Percentiles rank a stretch among this genome's conserved stretches.
Conservation (phyloP, 106 monocot genomes). For the Apostasia shenzhenica region DNA sequence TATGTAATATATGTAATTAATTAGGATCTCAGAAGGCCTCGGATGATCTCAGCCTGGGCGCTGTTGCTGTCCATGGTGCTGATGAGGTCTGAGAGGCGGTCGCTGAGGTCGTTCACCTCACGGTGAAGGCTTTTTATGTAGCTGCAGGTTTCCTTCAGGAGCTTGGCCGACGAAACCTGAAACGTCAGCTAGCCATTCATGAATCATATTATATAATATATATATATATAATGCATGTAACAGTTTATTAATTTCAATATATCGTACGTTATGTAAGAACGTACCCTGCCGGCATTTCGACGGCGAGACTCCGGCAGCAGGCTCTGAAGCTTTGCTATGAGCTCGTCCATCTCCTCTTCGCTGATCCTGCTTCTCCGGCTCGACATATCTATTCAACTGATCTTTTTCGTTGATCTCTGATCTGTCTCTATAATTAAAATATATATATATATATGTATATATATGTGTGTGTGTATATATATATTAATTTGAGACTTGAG, state of each 20-base stretch:
- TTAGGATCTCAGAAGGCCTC: conserved; percentile 31
- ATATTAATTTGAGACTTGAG: too few species aligned
- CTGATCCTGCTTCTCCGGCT: conserved; percentile 17
- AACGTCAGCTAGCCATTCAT: not conserved
- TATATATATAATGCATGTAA: too few species aligned
- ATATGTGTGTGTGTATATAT: too few species aligned
- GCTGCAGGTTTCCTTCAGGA: conserved; percentile 59
- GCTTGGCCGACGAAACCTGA: conserved; percentile 44
- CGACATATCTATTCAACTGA: conserved; percentile 4
- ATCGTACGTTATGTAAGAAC: too few species aligned
- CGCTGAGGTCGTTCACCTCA: conserved; percentile 57
- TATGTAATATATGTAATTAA: not conserved
- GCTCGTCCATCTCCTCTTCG: conserved; percentile 34
- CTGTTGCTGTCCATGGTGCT: conserved; percentile 40
- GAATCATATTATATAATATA: too few species aligned
- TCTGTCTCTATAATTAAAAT: too few species aligned
- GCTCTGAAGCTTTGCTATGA: conserved; percentile 32
- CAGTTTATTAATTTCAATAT: too few species aligned
- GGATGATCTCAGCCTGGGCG: conserved; percentile 50
- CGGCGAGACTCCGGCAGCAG: conserved; percentile 32
- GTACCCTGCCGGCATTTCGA: conserved; percentile 20
- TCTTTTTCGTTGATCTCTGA: too few species aligned
- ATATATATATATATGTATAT: too few species aligned
- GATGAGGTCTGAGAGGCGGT: conserved; percentile 42
- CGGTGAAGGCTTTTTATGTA: conserved; percentile 52